Conservation (phyloP, 1,139 yeast species). For the Candida pseudocylindracea region DNA sequence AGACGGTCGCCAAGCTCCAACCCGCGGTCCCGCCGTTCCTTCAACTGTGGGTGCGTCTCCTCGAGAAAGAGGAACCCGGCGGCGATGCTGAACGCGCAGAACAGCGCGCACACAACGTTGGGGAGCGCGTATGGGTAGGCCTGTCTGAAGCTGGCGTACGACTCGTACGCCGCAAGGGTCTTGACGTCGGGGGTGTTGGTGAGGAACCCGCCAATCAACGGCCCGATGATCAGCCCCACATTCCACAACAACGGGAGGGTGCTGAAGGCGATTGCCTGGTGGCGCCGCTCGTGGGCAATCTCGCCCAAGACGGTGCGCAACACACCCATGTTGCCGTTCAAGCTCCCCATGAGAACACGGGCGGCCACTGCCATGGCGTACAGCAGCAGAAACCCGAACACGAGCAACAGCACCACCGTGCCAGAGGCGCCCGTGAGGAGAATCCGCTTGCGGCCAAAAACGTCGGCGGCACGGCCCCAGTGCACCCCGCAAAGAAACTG, state of each 20-base stretch:
- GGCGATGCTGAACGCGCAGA: constrained; percentile 2
- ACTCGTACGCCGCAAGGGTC: constrained; percentile 1
- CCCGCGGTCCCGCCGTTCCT: constrained; percentile 3
- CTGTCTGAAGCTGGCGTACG: constrained; percentile 2
- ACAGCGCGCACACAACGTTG: constrained; percentile 3
- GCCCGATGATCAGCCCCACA: constrained; percentile 5
- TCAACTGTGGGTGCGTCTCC: constrained; percentile 3
- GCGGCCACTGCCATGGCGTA: constrained; percentile 4
- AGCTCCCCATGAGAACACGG: constrained; percentile 3
- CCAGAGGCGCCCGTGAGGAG: constrained; percentile 3
- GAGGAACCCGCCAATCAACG: constrained; percentile 4
- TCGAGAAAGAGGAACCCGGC: constrained; percentile 4
- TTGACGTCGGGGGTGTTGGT: constrained; percentile 3
- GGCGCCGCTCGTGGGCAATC: constrained; percentile 3
- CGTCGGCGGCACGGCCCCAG: constrained; percentile 5
- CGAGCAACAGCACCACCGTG: constrained; percentile 2
- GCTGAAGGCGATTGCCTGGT: constrained; percentile 4
- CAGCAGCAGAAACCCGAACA: constrained; percentile 4
- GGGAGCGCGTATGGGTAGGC: constrained; percentile 4
- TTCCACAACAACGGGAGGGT: constrained; percentile 5
- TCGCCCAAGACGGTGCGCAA: constrained; percentile 5
- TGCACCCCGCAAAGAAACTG: constrained; percentile 5
- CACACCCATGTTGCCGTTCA: constrained; percentile 5
- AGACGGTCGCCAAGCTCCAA: constrained; percentile 3
- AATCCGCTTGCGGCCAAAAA: constrained; percentile 4